Percentiles rank a stretch among this genome's conserved stretches.
phyloP scores from a whole-genome alignment of 176 grass and related monocot species.

The Musa beccarii region DNA sequence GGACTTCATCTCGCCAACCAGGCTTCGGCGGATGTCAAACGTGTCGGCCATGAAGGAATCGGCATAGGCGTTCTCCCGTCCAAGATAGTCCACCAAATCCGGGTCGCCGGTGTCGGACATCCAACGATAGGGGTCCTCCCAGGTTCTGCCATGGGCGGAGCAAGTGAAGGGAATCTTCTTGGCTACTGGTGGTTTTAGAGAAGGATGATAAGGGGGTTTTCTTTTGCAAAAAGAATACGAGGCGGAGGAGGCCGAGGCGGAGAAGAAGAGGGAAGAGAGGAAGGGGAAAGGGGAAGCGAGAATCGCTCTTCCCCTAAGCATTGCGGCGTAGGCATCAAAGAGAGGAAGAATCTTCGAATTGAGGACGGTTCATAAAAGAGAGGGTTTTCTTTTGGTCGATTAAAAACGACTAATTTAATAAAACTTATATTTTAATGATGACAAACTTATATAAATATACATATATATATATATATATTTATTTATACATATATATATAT shows the following conservation, averaged over 20 bases:
- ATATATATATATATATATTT: too few relatives aligned
- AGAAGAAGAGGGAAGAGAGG: neutral
- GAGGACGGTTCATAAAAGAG: neutral
- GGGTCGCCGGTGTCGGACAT: slow-evolving; percentile 72
- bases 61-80: slow-evolving; percentile 57
- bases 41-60: slow-evolving; percentile 57
- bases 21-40: slow-evolving; percentile 35
- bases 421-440: too few relatives aligned
- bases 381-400: too few relatives aligned
- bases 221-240: slow-evolving; percentile 25
- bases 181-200: slow-evolving; percentile 29
- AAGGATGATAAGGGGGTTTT: slow-evolving; percentile 4
- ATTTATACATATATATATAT: too few relatives aligned
- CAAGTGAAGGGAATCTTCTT: slow-evolving; percentile 72
- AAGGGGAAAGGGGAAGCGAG: neutral
- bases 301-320: neutral
- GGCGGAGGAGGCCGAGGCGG: slow-evolving; percentile 13
- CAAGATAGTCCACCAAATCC: slow-evolving; percentile 46
- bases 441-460: too few relatives aligned
- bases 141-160: slow-evolving; percentile 55
- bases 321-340: neutral
- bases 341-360: neutral
- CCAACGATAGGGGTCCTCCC: slow-evolving; percentile 86
- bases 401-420: too few relatives aligned
- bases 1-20: slow-evolving; percentile 62